Base-by-base conservation (phyloP, 163 green algal genomes). In the Volvox carteri region DNA sequence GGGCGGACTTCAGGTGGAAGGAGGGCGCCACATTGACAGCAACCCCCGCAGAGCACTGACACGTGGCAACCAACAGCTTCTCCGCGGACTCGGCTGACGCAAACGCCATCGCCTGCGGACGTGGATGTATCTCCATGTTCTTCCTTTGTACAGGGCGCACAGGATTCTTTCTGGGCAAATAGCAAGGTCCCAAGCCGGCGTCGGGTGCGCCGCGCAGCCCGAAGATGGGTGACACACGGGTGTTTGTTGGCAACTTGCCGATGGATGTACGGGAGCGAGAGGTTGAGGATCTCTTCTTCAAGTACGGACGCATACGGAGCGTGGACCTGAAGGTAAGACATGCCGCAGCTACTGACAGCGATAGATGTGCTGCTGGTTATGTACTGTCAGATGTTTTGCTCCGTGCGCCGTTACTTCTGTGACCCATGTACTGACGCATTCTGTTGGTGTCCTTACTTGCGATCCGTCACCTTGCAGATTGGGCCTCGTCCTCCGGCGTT, bases 231-330 rank as follows among this genome's bases (percentile, higher is more conserved):
- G 80, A 78, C 30, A 52, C 68, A 9, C 76, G 89, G 8, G 83
- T 97, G 18, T 97, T 95, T 81, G 94, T 97, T 30, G 95, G 95
- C 77, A 97, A 97, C 85, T 91, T 98, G 76, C 95, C 95, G 8
- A 73, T 95, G 28, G 95, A 98, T 86, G 86, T 96, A 4, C 89
- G 90, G 25, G 94, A 98, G 88, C 83, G 92, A 1, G 96, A 98
- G 90, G 46, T 98, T 0, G 95, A 97, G 62, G 95, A 97, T 60
- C 78, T 98, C 18, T 98, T 98, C 90, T 92, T 94, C 91, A 97
- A 96, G 88, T 96, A 95, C 86, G 95, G 95, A 18, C 62, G 91
- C 3, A 96, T 97, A 74, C n/a, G 76, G 30, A 90, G 88, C 76
- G 93, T 97, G 56, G 94, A 96, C 81, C 84, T 96, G 39, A 97